These are phyloP conservation scores for Canavalia ensiformis DNA, from an alignment of 306 rosid genomes.

Conservation along the genomic window DNA sequence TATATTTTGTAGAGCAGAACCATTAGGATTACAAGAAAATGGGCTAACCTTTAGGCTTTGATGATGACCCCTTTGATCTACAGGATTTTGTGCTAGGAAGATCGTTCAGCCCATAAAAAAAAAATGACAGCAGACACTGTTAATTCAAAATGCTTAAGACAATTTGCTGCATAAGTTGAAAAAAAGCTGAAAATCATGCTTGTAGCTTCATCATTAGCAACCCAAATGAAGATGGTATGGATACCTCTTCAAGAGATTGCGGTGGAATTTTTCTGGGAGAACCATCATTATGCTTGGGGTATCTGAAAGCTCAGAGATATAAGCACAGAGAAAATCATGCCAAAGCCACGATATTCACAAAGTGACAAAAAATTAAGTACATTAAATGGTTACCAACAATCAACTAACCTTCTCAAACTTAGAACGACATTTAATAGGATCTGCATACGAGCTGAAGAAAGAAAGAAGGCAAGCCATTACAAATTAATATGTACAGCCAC, in stretches of 20 bases:
- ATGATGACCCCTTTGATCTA: conserved; percentile 47
- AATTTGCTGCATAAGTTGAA: conserved; percentile 14
- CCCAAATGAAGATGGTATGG: conserved; percentile 10
- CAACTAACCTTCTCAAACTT: conserved; percentile 66
- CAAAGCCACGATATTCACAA: conserved; percentile 30
- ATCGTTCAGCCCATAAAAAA: conserved; percentile 45
- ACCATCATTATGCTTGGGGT: conserved; percentile 53
- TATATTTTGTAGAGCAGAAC: conserved; percentile 32
- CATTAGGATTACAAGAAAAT: conserved; percentile 25
- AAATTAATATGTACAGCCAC: background rate
- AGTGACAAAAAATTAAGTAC: background rate
- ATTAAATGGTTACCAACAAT: conserved; percentile 37
- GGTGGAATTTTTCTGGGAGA: conserved; percentile 49
- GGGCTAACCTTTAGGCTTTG: conserved; percentile 61
- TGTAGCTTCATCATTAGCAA: background rate
- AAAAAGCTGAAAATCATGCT: conserved; percentile 18
- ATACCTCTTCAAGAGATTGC: conserved; percentile 66
- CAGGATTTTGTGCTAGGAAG: conserved; percentile 55
- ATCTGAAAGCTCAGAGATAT: conserved; percentile 54
- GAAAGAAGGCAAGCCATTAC: conserved; percentile 33
- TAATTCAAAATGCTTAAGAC: conserved; percentile 42
- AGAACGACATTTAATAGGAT: conserved; percentile 64
- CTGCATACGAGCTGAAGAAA: conserved; percentile 64
- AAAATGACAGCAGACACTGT: conserved; percentile 22
- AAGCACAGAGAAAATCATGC: conserved; percentile 29